Conservation (phyloP, 1,139 yeast genomes). For the Meyerozyma elateridarum region DNA sequence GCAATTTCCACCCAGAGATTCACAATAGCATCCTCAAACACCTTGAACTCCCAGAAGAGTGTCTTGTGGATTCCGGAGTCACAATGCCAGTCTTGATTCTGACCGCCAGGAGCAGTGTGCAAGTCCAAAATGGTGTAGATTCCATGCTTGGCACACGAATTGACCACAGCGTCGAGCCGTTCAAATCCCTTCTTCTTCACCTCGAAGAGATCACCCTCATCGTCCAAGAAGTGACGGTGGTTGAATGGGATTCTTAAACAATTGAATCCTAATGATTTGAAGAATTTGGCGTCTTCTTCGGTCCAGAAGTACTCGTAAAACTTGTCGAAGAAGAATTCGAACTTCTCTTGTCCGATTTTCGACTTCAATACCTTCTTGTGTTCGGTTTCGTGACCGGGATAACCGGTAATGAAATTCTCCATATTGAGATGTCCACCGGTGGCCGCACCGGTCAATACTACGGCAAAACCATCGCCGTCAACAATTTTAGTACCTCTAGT, state of each 20-base stretch:
- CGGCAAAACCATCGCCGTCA: constrained; percentile 26
- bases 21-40: constrained; percentile 38
- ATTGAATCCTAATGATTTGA: constrained; percentile 33
- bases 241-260: constrained; percentile 45
- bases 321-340: constrained; percentile 39
- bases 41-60: constrained; percentile 41
- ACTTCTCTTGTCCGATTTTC: constrained; percentile 39
- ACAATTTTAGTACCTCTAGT: constrained; percentile 38
- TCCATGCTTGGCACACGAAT: constrained; percentile 31
- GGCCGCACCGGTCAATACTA: constrained; percentile 38
- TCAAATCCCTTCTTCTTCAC: constrained; percentile 38
- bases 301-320: constrained; percentile 47
- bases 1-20: constrained; percentile 41
- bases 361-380: constrained; percentile 31
- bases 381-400: constrained; percentile 46
- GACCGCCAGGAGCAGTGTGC: constrained; percentile 46
- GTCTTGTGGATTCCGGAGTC: constrained; percentile 41
- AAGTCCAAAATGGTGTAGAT: constrained; percentile 42
- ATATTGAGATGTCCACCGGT: constrained; percentile 45
- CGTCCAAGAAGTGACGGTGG: constrained; percentile 42
- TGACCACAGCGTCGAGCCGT: constrained; percentile 34
- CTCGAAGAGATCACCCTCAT: constrained; percentile 30
- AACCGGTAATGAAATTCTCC: constrained; percentile 50
- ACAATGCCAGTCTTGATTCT: constrained; percentile 47
- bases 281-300: constrained; percentile 38